Base-by-base conservation (phyloP, 345 rosid genomes). In the Populus tremula region DNA sequence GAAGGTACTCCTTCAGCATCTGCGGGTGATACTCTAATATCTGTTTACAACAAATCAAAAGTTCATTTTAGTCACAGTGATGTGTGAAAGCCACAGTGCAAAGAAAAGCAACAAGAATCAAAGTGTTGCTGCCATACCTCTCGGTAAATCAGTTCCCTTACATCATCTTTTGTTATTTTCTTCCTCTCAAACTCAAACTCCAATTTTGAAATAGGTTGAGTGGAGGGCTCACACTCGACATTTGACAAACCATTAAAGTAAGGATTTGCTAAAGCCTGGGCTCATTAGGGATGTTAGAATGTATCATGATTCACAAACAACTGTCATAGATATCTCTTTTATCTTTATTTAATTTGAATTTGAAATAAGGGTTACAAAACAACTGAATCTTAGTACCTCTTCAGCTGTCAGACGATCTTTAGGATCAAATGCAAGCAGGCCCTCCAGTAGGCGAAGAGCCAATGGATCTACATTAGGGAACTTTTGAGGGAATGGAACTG, bases 111-210 rank as follows among this genome's bases (percentile, higher is more conserved):
- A 79, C 69, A 73, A 66, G 81, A 67, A 76, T 33, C 20, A 73
- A 16, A 70, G 2, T 67, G 74, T n/a, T 16, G 29, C 54, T 20
- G 13, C 43, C 75, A 65, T 85, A 94, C 98, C 99, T 96, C 99
- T 59, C 99, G 87, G 83, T 94, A 96, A 69, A 96, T 96, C 83
- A 96, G 80, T 86, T 94, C 97, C 85, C 99, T 88, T 61, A 96
- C 97, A 84, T 96, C 99, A 75, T 96, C 98, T 87, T 94, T 94
- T 35, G 91, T 83, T 75, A 96, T 70, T 83, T 94, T 94, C 85
- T 93, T 91, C 88, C 99, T 90, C 88, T 96, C 99, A 83, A 96
- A 96, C 81, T 96, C 99, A 85, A 96, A 96, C 86, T 96, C 99
- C 74, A 96, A 86, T 82, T 94, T 96, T 67, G 98, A 94, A 81